Evolutionary conservation across 108 stramenopile species (phyloP), one percentile per base, ranked within the genome.

Genomic region (Cyclotella kingstonii): DNA sequence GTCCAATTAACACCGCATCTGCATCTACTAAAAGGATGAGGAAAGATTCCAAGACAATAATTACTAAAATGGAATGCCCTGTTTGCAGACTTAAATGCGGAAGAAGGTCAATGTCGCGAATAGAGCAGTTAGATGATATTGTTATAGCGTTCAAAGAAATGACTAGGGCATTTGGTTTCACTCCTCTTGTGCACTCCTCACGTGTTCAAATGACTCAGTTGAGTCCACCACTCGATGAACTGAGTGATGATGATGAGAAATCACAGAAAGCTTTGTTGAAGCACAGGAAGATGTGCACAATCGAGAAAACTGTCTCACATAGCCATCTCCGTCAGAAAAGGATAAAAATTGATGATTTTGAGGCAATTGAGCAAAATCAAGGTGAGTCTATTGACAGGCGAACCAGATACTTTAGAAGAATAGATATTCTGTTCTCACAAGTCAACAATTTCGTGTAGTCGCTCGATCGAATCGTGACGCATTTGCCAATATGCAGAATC

Each of bases 141-240:
- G 72, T 65, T 31, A 56, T 36, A 17, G 67, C 79, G n/a, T 86
- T 76, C 49, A 88, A 91, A 40, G 39, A 46, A 33, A 40, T 68
- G 15, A 52, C 81, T 14, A 40, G 69, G 14, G 75, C 71, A 18
- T 85, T 89, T 65, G 85, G 81, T 14, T 62, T 84, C 27, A 54
- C 81, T 27, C 85, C 87, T 0, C 39, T 70, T 11, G 49, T 43
- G n/a, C 80, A 81, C 66, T 28, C 47, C 17, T 51, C 38, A 7
- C 56, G 68, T 38, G 63, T 82, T 42, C 72, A 60, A 53, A 73
- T 91, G 79, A 91, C 89, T 0, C 86, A 88, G 65, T 63, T 78
- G 22, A 68, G 50, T 34, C 46, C 54, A 0, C 41, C 26, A 4
- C 69, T 80, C 10, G 45, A 51, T 1, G 57, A 80, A 8, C 47